Conservation (phyloP, 306 rosid species). For the Casuarina equisetifolia region DNA sequence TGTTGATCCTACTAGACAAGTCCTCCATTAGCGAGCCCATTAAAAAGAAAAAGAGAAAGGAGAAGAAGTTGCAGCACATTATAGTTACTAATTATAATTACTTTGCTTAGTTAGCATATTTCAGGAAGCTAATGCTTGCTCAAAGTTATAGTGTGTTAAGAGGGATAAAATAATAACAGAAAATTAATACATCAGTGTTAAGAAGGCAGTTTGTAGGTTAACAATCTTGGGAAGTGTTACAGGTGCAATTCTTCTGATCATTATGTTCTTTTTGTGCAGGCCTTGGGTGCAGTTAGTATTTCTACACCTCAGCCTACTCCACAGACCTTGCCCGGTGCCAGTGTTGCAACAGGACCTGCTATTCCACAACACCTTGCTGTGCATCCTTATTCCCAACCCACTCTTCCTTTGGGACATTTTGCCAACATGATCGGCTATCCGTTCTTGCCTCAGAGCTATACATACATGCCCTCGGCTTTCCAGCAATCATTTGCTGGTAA, state of each 20-base stretch:
- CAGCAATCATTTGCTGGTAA: conserved; percentile 94
- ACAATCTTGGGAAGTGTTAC: conserved; percentile 4
- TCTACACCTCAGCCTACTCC: conserved; percentile 70
- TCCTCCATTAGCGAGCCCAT: neutral
- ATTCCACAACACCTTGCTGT: conserved; percentile 92
- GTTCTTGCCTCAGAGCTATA: conserved; percentile 94
- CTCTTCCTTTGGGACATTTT: conserved; percentile 86
- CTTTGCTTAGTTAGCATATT: neutral
- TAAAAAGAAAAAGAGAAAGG: neutral
- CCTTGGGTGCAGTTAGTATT: conserved; percentile 65
- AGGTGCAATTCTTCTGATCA: conserved; percentile 18
- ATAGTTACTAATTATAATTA: neutral
- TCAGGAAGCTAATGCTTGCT: neutral
- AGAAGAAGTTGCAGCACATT: neutral
- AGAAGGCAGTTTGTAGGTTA: neutral
- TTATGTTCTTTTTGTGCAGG: conserved; percentile 46
- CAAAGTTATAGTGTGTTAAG: neutral
- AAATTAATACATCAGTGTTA: neutral
- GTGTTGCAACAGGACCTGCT: conserved; percentile 81
- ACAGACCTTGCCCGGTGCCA: conserved; percentile 64
- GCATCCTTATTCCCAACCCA: conserved; percentile 95
- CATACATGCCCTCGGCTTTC: conserved; percentile 96
- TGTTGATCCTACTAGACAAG: neutral
- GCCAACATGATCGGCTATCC: conserved; percentile 96
- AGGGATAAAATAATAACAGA: neutral